phyloP scores from a whole-genome alignment of 108 stramenopile genomes.

The Epithemia pelagica region DNA sequence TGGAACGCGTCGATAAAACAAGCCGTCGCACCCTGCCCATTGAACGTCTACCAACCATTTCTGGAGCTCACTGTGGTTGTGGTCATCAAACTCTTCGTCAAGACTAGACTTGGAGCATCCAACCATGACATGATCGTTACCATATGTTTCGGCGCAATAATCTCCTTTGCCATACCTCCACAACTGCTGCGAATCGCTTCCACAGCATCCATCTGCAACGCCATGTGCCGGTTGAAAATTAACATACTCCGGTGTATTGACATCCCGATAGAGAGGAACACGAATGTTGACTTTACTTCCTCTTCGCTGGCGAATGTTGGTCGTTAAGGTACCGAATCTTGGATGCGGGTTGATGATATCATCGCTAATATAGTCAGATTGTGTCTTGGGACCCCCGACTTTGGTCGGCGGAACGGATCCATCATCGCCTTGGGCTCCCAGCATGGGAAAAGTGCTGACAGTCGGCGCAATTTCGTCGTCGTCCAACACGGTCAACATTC shows the following conservation, averaged over 20 bases:
- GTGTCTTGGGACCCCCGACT: constrained; percentile 80
- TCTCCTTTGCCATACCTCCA: constrained; percentile 86
- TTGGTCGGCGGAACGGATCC: constrained; percentile 62
- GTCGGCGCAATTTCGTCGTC: constrained; percentile 94
- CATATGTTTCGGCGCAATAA: constrained; percentile 62
- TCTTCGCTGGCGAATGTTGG: constrained; percentile 92
- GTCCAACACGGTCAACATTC: constrained; percentile 78
- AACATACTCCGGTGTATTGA: constrained; percentile 82
- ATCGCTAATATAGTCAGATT: constrained; percentile 92
- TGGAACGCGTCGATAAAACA: constrained; percentile 80
- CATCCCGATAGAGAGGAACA: constrained; percentile 91
- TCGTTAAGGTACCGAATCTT: constrained; percentile 92
- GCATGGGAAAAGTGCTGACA: constrained; percentile 77
- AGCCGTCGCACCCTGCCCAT: constrained; percentile 71
- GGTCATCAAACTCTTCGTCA: constrained; percentile 49
- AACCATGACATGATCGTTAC: constrained; percentile 62
- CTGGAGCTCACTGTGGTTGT: constrained; percentile 52
- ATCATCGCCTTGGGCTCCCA: constrained; percentile 79
- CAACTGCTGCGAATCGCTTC: constrained; percentile 58
- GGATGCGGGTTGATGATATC: constrained; percentile 97
- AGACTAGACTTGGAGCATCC: constrained; percentile 66
- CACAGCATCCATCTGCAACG: constrained; percentile 61
- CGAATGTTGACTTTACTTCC: constrained; percentile 91
- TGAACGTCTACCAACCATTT: constrained; percentile 88
- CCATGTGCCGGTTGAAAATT: constrained; percentile 28